Base-by-base conservation (phyloP, 2,329 filamentous ascomycete genomes). In the Aspergillus oerlinghausenensis region DNA sequence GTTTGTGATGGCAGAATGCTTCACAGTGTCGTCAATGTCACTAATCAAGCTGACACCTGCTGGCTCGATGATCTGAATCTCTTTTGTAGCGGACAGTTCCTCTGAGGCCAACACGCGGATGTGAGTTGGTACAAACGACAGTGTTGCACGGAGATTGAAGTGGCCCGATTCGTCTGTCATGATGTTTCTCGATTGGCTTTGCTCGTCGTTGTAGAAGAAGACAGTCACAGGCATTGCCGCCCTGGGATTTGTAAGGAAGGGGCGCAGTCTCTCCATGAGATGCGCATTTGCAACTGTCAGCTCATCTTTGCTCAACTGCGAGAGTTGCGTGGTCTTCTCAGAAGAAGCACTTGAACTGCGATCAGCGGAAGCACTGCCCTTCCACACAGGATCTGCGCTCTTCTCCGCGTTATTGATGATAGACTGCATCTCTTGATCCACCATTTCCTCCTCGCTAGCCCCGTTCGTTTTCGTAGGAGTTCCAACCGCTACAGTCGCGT, bases 21-120 rank as follows among this genome's bases (percentile, higher is more conserved):
- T 99, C 70, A 99, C 88, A 0, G 94, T 99, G 73, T 99, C 94
- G 68, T 99, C 94, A 61, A 99, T 94, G 70, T 99, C 94, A 70
- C 91, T 97, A 71, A 99, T 97, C 57, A 99, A 70, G 72, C 92
- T 97, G 60, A 99, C 84, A 43, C 94, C 94, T 23, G 79, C 80
- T 0, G 89, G 84, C 57, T 93, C 88, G 3, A 88, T 92, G 51
- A 97, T 79, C 43, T 85, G 81, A 48, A 99, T 82, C 55, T 89
- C 83, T 61, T 94, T 88, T 1, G 88, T 90, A 0, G 87, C 87
- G 17, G 92, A 96, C 3, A 99, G 79, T 56, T 87, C 83, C 67
- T 97, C 92, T 11, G 88, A 92, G 5, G 91, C 93, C 19, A 99
- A 77, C 1, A 99, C 88, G 47, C 92, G 84, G 25, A 97, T 86